Conservation (phyloP, 1,284 basidiomycete genomes). For the Neolentinus lepideus region DNA sequence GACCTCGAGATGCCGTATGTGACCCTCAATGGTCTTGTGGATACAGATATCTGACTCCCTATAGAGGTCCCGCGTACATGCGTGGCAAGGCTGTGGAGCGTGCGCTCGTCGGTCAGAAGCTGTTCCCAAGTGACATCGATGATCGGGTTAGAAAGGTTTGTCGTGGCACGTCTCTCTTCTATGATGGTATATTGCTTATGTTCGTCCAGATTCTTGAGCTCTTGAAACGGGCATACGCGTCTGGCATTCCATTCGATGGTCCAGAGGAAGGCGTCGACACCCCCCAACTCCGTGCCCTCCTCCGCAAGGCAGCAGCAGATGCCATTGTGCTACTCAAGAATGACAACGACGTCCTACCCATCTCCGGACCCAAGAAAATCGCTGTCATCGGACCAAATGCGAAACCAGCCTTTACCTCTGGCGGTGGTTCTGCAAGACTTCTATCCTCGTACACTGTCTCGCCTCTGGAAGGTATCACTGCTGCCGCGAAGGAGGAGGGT, state of each 20-base stretch:
- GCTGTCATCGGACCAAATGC: constrained; percentile 56
- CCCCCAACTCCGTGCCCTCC: constrained; percentile 31
- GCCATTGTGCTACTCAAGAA: constrained; percentile 45
- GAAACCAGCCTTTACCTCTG: constrained; percentile 40
- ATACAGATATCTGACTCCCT: not conserved
- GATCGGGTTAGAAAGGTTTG: constrained; percentile 28
- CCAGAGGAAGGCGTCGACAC: constrained; percentile 34
- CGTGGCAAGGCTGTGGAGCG: constrained; percentile 36
- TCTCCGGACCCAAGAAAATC: constrained; percentile 31
- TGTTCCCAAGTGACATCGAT: constrained; percentile 31
- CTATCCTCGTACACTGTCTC: constrained; percentile 38
- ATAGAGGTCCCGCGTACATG: constrained; percentile 37
- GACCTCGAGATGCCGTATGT: constrained; percentile 50
- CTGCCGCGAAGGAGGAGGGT: constrained; percentile 30
- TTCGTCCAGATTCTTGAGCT: constrained; percentile 22
- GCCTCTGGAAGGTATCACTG: constrained; percentile 40
- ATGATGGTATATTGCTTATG: constrained; percentile 17
- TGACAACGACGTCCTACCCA: constrained; percentile 32
- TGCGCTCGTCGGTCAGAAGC: constrained; percentile 31
- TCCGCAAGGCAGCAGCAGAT: constrained; percentile 36
- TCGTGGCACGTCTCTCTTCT: constrained; percentile 5
- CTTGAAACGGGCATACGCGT: constrained; percentile 29
- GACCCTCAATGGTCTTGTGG: not conserved
- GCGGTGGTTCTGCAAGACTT: constrained; percentile 46
- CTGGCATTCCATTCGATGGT: constrained; percentile 33